Conservation (phyloP, 805 yeast genomes). For the Kodamaea restingae region DNA sequence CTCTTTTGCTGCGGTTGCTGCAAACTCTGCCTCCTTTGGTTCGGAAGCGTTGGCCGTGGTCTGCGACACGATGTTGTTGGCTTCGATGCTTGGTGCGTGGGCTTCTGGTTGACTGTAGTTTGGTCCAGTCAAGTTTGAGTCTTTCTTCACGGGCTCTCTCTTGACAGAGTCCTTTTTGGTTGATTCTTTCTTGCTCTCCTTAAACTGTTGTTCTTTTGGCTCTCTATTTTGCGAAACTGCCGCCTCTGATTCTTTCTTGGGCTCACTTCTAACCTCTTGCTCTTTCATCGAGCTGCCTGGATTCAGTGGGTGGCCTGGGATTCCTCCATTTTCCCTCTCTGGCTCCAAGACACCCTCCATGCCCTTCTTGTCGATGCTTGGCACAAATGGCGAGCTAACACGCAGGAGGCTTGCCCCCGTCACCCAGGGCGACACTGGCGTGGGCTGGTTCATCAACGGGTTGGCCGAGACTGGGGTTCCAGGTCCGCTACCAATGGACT, state of each 20-base stretch:
- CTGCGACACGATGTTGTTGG: too few relatives aligned
- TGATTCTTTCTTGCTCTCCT: background rate
- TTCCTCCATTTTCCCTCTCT: too few relatives aligned
- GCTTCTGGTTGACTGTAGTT: too few relatives aligned
- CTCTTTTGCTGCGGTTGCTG: too few relatives aligned
- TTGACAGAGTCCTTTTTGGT: background rate
- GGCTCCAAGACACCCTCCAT: background rate
- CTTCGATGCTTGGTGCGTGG: too few relatives aligned
- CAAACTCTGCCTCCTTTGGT: too few relatives aligned
- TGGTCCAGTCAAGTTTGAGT: too few relatives aligned
- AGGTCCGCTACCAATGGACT: constrained; percentile 21
- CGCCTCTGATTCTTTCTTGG: background rate
- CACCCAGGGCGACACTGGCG: constrained; percentile 43
- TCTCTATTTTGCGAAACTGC: too few relatives aligned
- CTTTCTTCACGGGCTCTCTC: too few relatives aligned
- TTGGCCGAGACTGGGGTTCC: constrained; percentile 26
- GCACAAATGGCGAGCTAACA: constrained; percentile 39
- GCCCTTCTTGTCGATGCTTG: constrained; percentile 10
- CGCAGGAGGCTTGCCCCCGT: constrained; percentile 31
- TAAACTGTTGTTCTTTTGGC: background rate
- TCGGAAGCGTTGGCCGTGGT: too few relatives aligned
- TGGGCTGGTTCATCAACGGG: constrained; percentile 28
- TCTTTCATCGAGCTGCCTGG: too few relatives aligned
- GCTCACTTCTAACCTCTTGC: background rate
- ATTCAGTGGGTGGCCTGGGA: too few relatives aligned